A percentile compares a stretch with the other conserved stretches of the same genome.
Conservation (phyloP, 202 grass and related monocot genomes). For the Eragrostis tef region DNA sequence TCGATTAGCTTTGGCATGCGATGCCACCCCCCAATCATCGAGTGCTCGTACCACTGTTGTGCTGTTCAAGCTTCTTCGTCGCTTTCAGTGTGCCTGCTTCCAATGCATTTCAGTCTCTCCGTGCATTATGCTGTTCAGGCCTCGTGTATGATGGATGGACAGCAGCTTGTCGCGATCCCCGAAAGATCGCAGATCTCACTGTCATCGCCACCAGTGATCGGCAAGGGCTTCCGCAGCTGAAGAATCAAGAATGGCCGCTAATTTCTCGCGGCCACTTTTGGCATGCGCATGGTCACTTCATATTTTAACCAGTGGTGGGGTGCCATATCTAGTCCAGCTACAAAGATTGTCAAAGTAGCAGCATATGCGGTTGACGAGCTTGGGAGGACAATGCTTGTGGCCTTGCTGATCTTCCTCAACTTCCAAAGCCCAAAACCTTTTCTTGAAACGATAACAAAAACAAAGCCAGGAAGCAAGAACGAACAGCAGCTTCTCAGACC, state of each 20-base stretch:
- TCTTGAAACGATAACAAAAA: not conserved
- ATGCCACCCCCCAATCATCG: not conserved
- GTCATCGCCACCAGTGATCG: not conserved
- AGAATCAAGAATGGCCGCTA: not conserved
- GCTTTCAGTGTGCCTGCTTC: not conserved
- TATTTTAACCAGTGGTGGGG: not conserved
- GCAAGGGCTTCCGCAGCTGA: not conserved
- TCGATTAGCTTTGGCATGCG: not conserved
- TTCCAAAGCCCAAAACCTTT: not conserved
- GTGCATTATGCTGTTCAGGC: not conserved
- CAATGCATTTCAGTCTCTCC: not conserved
- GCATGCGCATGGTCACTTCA: not conserved
- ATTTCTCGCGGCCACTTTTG: not conserved
- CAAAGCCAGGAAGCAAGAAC: not conserved
- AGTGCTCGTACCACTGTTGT: not conserved
- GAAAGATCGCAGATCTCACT: constrained; percentile 20
- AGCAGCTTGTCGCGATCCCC: not conserved
- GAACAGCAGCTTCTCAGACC: not conserved
- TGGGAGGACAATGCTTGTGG: not conserved
- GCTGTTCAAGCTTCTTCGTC: not conserved
- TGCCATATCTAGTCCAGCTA: not conserved
- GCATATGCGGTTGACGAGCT: not conserved
- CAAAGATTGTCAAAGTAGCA: not conserved
- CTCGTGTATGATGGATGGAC: not conserved
- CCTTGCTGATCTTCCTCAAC: not conserved